phyloP scores from a whole-genome alignment of 176 grass and related monocot genomes.

The Zoysia japonica region DNA sequence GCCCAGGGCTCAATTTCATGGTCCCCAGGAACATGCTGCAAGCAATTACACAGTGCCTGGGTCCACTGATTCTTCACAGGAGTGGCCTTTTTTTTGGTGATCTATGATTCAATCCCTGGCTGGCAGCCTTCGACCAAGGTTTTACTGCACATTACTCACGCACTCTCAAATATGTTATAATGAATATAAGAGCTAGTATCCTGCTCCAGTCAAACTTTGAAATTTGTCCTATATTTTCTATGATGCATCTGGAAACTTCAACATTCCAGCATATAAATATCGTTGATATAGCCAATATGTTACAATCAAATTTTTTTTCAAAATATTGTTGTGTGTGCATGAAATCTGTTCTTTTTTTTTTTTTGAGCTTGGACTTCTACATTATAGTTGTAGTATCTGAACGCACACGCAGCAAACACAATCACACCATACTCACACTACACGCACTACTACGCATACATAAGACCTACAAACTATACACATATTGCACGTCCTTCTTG shows the following conservation, averaged over 20 bases:
- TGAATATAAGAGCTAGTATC: slow-evolving; percentile 7
- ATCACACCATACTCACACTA: too few relatives aligned
- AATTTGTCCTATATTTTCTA: background rate
- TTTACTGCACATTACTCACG: background rate
- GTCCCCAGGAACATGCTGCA: background rate
- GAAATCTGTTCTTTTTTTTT: background rate
- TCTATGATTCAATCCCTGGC: background rate
- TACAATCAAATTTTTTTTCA: slow-evolving; percentile 10
- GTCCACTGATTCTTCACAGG: background rate
- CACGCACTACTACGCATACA: too few relatives aligned
- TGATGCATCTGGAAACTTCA: slow-evolving; percentile 2
- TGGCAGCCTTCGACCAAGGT: background rate
- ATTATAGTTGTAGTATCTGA: too few relatives aligned
- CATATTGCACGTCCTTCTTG: too few relatives aligned
- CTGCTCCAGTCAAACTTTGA: slow-evolving; percentile 1
- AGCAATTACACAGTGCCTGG: background rate
- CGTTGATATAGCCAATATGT: slow-evolving; percentile 3
- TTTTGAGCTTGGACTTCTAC: too few relatives aligned
- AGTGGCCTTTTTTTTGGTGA: background rate
- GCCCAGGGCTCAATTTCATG: background rate
- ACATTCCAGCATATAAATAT: slow-evolving; percentile 39
- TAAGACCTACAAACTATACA: too few relatives aligned
- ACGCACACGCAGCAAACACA: too few relatives aligned
- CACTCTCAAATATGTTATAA: background rate
- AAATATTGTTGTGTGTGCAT: background rate